Evolutionary conservation across 2,329 filamentous ascomycete genomes (phyloP), one percentile per base, ranked within the genome.

Genomic region (Xylariomycetidae sp.): DNA sequence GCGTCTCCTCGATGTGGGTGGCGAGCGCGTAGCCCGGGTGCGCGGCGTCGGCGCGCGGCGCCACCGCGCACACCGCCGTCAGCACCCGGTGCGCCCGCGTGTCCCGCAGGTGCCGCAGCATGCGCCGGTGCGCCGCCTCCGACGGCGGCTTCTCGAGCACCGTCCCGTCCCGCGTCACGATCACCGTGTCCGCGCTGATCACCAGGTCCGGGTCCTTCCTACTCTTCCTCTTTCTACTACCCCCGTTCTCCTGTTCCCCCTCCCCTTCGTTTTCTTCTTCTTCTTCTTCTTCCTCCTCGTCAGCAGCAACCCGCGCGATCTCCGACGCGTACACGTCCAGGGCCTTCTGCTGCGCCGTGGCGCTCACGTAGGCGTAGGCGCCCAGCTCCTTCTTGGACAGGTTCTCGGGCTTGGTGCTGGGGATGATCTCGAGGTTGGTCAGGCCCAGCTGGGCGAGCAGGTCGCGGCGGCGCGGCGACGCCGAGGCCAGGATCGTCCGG

Each of bases 141-240:
- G 69, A 85, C 33, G 81, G 72, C 9, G 92, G 92, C 66, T 98
- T 98, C 70, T 98, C 92, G 3, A 98, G 67, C 33, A 98, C 87
- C 33, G 75, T 70, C 1, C 89, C 89, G 25, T 75, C 67, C 9
- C 77, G 72, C 8, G 80, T 82, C 11, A 92, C 85, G 41, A 98
- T 86, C 36, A 98, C 72, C 0, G 92, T 97, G 58, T 97, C 90
- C 22, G 90, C 90, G 0, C 88, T 81, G 38, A 97, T 82, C 37
- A 97, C 87, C 12, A 97, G 70, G 6, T 80, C 82, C 0, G 88
- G 88, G 47, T 96, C 92, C 10, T 54, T 25, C 18, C 13, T 29
- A 23, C 26, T 40, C 36, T 13, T 13, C 9, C 35, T 25, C 28
- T 25, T 38, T 5, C 19, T 34, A 13, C 17, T 28, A 16, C 12